Base-by-base conservation (phyloP, 257 asterid species). In the Ilex aquifolium region DNA sequence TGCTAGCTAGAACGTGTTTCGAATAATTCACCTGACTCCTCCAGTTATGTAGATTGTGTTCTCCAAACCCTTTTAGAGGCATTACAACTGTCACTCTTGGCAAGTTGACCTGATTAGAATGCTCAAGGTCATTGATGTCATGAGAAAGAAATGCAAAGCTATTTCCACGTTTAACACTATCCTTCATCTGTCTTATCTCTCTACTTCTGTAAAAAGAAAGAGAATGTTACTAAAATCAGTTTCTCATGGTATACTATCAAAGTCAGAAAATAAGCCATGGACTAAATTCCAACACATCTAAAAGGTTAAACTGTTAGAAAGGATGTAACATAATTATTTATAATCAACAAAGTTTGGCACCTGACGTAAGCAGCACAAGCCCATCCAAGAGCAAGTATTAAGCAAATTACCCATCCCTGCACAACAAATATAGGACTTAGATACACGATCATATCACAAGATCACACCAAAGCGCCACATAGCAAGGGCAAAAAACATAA, bases 11-110 rank as follows among this genome's bases (percentile, higher is more conserved):
- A 4, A 36, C 7, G 42, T 4, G 42, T 4, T 36, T 36, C 42
- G 1, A 65, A 53, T 62, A 63, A 10, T 65, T 79, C 69, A 90
- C 99, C 97, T 93, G 99, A 68, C 79, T 79, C 76, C 95, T 90
- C 99, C 99, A 93, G 78, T 93, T 93, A 73, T 90, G 99, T 15
- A 93, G 82, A 81, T 93, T 93, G 75, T 93, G 96, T 72, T 93
- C 99, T 66, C 99, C 97, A 54, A 85, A 93, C 42, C 99, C 99
- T 82, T 93, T 93, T 74, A 93, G 72, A 58, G 99, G 99, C 99
- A 93, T 85, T 66, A 93, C 95, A 55, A 93, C 95, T 60, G 99
- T 71, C 69, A 93, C 96, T 72, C 79, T 85, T 30, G 99, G 99
- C 83, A 93, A 82, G 14, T 77, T 76, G 78, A 64, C 77, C 83